Percentiles rank a stretch among this genome's conserved stretches.
Evolutionary conservation across 139 green algal genomes (phyloP).

Genomic region (Asterochloris erici): DNA sequence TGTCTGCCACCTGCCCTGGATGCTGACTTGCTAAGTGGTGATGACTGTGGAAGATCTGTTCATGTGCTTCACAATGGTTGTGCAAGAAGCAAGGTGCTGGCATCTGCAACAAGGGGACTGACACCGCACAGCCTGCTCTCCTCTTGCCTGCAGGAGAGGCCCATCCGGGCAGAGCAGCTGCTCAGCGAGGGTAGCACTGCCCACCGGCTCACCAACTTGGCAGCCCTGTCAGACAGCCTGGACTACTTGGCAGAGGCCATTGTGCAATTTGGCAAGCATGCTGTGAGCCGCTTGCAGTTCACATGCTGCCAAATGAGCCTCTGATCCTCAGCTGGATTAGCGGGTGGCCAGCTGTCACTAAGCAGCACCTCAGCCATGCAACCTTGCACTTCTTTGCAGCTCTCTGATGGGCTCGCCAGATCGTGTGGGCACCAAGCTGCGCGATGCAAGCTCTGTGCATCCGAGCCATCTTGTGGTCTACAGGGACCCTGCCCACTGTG

Average conservation of each 20-base stretch:
- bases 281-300: too few species aligned
- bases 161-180: constrained; percentile 38
- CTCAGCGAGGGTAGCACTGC: constrained; percentile 7
- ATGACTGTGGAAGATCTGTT: neutral
- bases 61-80: neutral
- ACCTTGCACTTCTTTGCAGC: too few species aligned
- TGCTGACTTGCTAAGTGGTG: neutral
- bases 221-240: constrained; percentile 42
- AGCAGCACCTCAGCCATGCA: too few species aligned
- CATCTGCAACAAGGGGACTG: neutral
- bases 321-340: too few species aligned
- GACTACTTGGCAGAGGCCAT: constrained; percentile 55
- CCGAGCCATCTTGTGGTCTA: too few species aligned
- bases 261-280: constrained; percentile 23
- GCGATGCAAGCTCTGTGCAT: too few species aligned
- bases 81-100: neutral
- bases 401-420: too few species aligned
- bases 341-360: too few species aligned
- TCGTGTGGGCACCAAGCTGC: too few species aligned
- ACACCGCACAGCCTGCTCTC: neutral
- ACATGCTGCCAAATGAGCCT: too few species aligned
- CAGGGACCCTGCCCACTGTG: too few species aligned
- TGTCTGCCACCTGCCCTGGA: too few species aligned
- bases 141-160: constrained; percentile 1
- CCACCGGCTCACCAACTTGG: constrained; percentile 28